Conservation (phyloP, 805 yeast genomes). For the Candida gorgasii region DNA sequence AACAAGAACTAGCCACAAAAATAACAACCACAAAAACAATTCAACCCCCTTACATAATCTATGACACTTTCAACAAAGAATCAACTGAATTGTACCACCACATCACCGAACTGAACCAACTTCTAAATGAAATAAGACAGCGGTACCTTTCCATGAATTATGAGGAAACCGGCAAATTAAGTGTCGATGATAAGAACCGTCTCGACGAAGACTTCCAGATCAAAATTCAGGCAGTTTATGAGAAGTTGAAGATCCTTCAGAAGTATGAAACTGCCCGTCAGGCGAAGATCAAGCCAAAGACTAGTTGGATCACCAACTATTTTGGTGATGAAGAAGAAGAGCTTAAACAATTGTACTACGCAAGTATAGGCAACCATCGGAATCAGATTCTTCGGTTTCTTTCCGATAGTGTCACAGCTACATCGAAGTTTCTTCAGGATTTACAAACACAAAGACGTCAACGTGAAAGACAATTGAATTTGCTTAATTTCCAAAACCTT, state of each 20-base stretch:
- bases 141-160: constrained; percentile 27
- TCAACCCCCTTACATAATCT: constrained; percentile 16
- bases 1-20: constrained; percentile 27
- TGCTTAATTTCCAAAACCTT: constrained; percentile 42
- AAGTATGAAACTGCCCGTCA: constrained; percentile 53
- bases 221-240: constrained; percentile 52
- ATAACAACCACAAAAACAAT: constrained; percentile 5
- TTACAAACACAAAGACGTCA: constrained; percentile 52
- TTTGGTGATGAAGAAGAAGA: constrained; percentile 36
- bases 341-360: constrained; percentile 31
- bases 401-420: constrained; percentile 41
- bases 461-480: constrained; percentile 37
- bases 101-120: constrained; percentile 31
- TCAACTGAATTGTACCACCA: constrained; percentile 34
- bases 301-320: constrained; percentile 19
- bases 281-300: constrained; percentile 16
- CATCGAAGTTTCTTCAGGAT: constrained; percentile 46
- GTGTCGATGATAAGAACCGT: constrained; percentile 51
- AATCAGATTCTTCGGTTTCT: constrained; percentile 51
- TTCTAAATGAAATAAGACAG: constrained; percentile 27
- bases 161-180: constrained; percentile 25
- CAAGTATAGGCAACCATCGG: constrained; percentile 45
- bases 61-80: constrained; percentile 45
- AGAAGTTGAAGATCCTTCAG: constrained; percentile 50
- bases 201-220: constrained; percentile 56